Evolutionary conservation across 257 asterid species (phyloP).

Genomic region (Misopates orontium): DNA sequence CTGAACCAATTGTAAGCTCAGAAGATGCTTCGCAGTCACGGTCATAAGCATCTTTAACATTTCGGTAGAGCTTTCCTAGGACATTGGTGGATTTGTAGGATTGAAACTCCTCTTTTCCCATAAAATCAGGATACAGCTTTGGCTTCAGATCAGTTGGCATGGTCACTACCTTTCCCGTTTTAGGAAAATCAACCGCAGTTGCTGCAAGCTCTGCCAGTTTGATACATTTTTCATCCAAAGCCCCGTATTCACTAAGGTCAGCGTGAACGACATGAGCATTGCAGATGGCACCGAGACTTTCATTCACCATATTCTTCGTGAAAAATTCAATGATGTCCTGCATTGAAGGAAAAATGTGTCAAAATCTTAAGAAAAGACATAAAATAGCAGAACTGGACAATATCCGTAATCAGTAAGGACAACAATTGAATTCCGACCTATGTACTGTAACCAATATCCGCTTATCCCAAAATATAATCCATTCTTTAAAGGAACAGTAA

Average conservation of each 20-base stretch:
- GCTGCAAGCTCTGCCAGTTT: constrained; percentile 95
- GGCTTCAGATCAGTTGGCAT: constrained; percentile 72
- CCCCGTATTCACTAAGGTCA: constrained; percentile 75
- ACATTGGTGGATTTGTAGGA: constrained; percentile 61
- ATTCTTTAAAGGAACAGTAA: no score
- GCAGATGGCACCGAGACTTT: constrained; percentile 85
- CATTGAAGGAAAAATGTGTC: constrained; percentile 13
- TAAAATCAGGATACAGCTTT: constrained; percentile 78
- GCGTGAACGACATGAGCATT: constrained; percentile 98
- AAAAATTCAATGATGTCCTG: constrained; percentile 85
- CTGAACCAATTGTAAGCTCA: constrained; percentile 27
- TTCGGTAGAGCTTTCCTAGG: constrained; percentile 79
- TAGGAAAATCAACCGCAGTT: constrained; percentile 87
- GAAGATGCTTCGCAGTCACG: constrained; percentile 38
- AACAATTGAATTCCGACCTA: not conserved
- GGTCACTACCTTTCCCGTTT: constrained; percentile 72
- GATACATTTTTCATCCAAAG: constrained; percentile 81
- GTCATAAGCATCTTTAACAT: constrained; percentile 45
- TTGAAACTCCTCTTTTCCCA: constrained; percentile 78
- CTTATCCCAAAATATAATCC: constrained; percentile 6
- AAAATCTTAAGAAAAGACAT: constrained; percentile 6
- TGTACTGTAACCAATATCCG: not conserved
- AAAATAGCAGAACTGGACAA: not conserved
- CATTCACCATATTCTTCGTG: constrained; percentile 75
- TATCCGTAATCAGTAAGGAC: constrained; percentile 3